These are phyloP conservation scores for Geotrichum klebahnii DNA, from an alignment of 1,139 yeast genomes.

Conservation along the genomic window DNA sequence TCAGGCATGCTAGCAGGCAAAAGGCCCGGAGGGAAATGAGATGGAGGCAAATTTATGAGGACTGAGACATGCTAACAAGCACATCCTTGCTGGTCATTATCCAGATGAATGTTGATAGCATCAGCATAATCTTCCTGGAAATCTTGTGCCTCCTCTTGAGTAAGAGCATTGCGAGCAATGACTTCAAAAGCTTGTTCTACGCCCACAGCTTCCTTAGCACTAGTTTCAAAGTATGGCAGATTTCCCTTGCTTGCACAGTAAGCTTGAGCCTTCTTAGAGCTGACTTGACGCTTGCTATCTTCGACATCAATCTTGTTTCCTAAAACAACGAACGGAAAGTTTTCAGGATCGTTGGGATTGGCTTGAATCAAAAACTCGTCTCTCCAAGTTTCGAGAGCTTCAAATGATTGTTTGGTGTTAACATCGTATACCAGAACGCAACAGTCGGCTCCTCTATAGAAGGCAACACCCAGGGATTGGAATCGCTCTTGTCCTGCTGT, in stretches of 20 bases:
- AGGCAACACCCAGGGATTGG: conserved; percentile 94
- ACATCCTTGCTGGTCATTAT: conserved; percentile 72
- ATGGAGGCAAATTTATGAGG: neutral
- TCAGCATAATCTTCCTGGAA: conserved; percentile 92
- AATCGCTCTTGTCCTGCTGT: conserved; percentile 87
- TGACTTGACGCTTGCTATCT: conserved; percentile 79
- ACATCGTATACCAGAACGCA: conserved; percentile 95
- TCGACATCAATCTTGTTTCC: conserved; percentile 96
- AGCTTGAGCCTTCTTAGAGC: conserved; percentile 77
- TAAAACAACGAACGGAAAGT: conserved; percentile 88
- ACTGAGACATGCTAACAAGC: conserved; percentile 50
- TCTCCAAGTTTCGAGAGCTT: conserved; percentile 85
- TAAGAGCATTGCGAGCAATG: conserved; percentile 90
- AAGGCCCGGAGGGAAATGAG: neutral
- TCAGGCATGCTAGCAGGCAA: neutral
- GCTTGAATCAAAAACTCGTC: conserved; percentile 94
- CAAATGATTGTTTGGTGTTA: conserved; percentile 87
- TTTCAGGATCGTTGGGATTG: conserved; percentile 87
- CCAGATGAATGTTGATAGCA: conserved; percentile 91
- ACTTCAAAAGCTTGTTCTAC: conserved; percentile 95
- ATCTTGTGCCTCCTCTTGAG: conserved; percentile 81
- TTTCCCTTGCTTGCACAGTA: conserved; percentile 84
- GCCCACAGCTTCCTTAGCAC: conserved; percentile 90
- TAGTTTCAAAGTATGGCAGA: conserved; percentile 88
- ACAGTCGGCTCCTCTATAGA: conserved; percentile 97